Evolutionary conservation across 2,329 filamentous ascomycete genomes (phyloP).

Genomic region (Leptographium wingfieldii): DNA sequence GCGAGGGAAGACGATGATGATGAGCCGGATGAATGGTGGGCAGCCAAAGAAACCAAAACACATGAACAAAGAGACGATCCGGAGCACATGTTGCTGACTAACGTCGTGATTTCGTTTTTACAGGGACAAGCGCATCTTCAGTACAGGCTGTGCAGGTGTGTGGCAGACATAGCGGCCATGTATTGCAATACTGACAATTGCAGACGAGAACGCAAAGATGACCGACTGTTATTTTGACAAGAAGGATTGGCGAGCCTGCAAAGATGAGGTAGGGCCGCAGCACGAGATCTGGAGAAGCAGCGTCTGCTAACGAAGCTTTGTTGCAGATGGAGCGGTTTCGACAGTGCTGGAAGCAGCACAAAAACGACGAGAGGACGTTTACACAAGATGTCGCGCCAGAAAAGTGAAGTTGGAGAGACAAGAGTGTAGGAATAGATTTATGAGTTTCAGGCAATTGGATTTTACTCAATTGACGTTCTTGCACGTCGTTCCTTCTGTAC

Average conservation of each 20-base stretch:
- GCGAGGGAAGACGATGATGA: conserved; percentile 49
- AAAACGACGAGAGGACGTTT: conserved; percentile 72
- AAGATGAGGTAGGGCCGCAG: conserved; percentile 52
- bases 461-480: too few species aligned
- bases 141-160: conserved; percentile 80
- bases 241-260: conserved; percentile 89
- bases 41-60: background rate
- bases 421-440: background rate
- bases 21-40: conserved; percentile 91
- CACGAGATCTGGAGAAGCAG: background rate
- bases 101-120: background rate
- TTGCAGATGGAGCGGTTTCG: conserved; percentile 80
- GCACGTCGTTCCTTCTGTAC: too few species aligned
- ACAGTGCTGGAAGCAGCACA: conserved; percentile 81
- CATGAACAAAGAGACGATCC: background rate
- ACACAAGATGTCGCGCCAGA: conserved; percentile 48
- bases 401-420: background rate
- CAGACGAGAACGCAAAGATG: conserved; percentile 80
- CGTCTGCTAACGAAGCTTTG: background rate
- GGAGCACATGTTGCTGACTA: conserved; percentile 11
- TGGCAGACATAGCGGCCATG: background rate
- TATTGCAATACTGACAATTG: background rate
- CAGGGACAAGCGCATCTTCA: conserved; percentile 97
- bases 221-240: conserved; percentile 94
- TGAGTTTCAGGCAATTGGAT: too few species aligned